phyloP scores from a whole-genome alignment of 306 rosid genomes.

The Prosopis cineraria region DNA sequence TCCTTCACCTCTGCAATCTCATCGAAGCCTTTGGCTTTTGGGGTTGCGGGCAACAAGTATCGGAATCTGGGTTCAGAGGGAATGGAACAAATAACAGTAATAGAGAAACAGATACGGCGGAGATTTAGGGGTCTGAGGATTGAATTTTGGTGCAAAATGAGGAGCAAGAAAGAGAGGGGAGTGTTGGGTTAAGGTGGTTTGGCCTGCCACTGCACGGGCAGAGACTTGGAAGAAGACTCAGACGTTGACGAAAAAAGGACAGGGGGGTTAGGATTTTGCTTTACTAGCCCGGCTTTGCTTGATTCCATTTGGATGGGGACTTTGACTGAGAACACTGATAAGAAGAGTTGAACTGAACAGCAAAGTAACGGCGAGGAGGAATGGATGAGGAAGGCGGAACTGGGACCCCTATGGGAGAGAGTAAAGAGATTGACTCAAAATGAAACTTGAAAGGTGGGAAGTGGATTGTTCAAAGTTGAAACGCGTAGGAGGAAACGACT shows the following conservation, averaged over 20 bases:
- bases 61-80: constrained; percentile 36
- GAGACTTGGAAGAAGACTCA: not conserved
- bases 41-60: too few relatives aligned
- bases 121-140: not conserved
- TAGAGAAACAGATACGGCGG: constrained; percentile 2
- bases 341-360: not conserved
- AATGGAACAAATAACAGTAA: not conserved
- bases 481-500: constrained; percentile 24
- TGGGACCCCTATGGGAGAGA: not conserved
- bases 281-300: not conserved
- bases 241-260: not conserved
- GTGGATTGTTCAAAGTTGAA: constrained; percentile 6
- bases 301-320: not conserved
- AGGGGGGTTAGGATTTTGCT: not conserved
- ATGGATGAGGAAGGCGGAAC: not conserved
- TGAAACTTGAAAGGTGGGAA: too few relatives aligned
- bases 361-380: not conserved
- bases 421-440: not conserved
- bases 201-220: constrained; percentile 7
- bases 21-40: not conserved
- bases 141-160: constrained; percentile 6
- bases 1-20: constrained; percentile 6
- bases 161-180: constrained; percentile 10
- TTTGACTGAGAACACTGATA: constrained; percentile 19
- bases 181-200: constrained; percentile 19